phyloP scores from a whole-genome alignment of 139 green algal species.

The Desmodesmus armatus region DNA sequence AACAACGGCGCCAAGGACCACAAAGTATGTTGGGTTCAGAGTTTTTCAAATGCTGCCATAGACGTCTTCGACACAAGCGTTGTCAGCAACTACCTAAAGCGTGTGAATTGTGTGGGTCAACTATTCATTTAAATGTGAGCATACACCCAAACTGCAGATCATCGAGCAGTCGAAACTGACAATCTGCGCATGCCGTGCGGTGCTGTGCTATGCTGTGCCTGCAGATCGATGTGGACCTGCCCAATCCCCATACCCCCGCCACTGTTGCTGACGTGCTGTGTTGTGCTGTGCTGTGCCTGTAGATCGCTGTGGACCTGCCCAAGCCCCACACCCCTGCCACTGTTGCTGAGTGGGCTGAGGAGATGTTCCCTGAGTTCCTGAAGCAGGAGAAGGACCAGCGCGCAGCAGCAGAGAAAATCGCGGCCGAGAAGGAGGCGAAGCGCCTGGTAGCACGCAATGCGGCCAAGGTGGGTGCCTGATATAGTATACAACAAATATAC shows the following conservation, averaged over 20 bases:
- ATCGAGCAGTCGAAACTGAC: too few species aligned
- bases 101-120: too few species aligned
- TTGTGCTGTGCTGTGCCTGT: neutral
- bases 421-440: constrained; percentile 25
- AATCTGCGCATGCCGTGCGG: too few species aligned
- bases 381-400: constrained; percentile 43
- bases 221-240: constrained; percentile 25
- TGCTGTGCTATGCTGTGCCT: neutral
- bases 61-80: too few species aligned
- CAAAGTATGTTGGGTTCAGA: constrained; percentile 16
- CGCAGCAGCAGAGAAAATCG: constrained; percentile 32
- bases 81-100: too few species aligned
- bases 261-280: constrained; percentile 16
- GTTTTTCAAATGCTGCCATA: too few species aligned
- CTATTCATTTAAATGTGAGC: too few species aligned
- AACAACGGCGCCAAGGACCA: constrained; percentile 77
- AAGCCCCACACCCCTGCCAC: neutral
- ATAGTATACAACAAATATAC: too few species aligned
- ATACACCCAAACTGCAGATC: too few species aligned
- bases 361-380: constrained; percentile 69
- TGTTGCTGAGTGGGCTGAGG: constrained; percentile 48
- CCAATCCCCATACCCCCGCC: neutral
- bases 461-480: constrained; percentile 60
- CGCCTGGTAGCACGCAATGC: constrained; percentile 46
- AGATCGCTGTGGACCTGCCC: constrained; percentile 19